Evolutionary conservation across 2,329 filamentous ascomycete species (phyloP).

Genomic region (Fusarium sulawesiense): DNA sequence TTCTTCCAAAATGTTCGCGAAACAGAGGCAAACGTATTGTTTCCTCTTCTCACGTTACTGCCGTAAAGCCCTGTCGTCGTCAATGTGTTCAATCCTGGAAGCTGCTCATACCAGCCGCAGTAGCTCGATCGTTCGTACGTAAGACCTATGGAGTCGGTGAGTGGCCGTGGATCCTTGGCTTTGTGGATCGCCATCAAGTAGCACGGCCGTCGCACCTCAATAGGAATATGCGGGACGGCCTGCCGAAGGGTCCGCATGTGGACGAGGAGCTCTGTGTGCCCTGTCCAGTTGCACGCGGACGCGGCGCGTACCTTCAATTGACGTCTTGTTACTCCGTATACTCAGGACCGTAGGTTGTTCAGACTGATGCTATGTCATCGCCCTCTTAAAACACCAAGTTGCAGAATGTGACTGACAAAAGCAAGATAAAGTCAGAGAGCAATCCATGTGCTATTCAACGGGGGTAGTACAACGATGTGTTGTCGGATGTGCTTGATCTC

Average conservation of each 20-base stretch:
- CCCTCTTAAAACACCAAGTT: not conserved
- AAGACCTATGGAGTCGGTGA: conserved; percentile 44
- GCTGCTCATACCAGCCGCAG: conserved; percentile 34
- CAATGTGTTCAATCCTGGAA: conserved; percentile 19
- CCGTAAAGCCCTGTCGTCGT: conserved; percentile 24
- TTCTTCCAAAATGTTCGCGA: not conserved
- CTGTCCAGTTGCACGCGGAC: conserved; percentile 27
- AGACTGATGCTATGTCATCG: conserved; percentile 13
- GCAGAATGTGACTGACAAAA: not conserved
- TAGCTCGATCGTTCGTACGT: conserved; percentile 45
- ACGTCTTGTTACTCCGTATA: conserved; percentile 3
- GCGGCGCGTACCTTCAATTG: conserved; percentile 37
- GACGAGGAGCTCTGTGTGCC: conserved; percentile 18
- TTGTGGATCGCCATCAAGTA: conserved; percentile 34
- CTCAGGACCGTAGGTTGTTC: not conserved
- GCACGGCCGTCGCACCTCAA: conserved; percentile 35
- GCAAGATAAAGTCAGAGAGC: conserved; percentile 23
- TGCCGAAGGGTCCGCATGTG: conserved; percentile 31
- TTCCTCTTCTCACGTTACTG: conserved; percentile 10
- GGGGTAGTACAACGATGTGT: conserved; percentile 20
- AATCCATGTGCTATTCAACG: not conserved
- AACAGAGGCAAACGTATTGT: conserved; percentile 5
- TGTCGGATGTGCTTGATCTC: conserved; percentile 35
- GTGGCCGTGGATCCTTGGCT: conserved; percentile 41
- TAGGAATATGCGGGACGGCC: conserved; percentile 36